Conservation (phyloP, 352 stramenopile genomes). For the Phytophthora sansomeana region DNA sequence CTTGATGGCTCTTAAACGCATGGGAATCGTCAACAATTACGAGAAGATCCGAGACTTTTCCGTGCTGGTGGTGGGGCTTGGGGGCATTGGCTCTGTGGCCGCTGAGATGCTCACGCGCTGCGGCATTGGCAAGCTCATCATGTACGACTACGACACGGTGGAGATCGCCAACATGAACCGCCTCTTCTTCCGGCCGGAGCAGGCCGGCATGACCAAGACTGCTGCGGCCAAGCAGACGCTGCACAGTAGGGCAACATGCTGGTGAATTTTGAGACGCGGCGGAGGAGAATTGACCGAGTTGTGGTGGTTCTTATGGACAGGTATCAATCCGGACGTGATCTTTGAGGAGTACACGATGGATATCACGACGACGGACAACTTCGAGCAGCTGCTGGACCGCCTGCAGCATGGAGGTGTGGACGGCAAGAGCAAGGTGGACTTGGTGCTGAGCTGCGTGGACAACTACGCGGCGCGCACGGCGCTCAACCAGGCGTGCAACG, state of each 20-base stretch:
- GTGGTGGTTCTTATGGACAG: slow-evolving; percentile 20
- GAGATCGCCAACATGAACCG: slow-evolving; percentile 94
- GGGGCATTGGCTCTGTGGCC: slow-evolving; percentile 87
- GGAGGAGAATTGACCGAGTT: not conserved
- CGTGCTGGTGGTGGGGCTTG: slow-evolving; percentile 86
- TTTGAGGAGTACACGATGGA: slow-evolving; percentile 90
- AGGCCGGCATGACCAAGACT: slow-evolving; percentile 89
- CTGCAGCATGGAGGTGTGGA: slow-evolving; percentile 78
- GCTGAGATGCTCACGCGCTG: slow-evolving; percentile 92
- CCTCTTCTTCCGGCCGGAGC: slow-evolving; percentile 90
- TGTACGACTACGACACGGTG: slow-evolving; percentile 93
- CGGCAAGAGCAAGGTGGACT: slow-evolving; percentile 62
- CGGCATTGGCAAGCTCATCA: slow-evolving; percentile 90
- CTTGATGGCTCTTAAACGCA: slow-evolving; percentile 91
- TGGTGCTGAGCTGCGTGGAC: slow-evolving; percentile 92
- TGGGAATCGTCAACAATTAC: slow-evolving; percentile 92
- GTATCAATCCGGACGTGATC: slow-evolving; percentile 91
- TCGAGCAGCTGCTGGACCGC: slow-evolving; percentile 83
- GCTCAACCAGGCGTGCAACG: slow-evolving; percentile 90
- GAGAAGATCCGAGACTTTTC: slow-evolving; percentile 85
- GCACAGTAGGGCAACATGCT: slow-evolving; percentile 50
- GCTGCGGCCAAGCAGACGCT: slow-evolving; percentile 89
- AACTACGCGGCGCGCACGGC: slow-evolving; percentile 90
- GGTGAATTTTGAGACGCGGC: not conserved
- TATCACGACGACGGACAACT: slow-evolving; percentile 88